These are phyloP conservation scores for Botryotinia narcissicola DNA, from an alignment of 2,329 filamentous ascomycete genomes.

Conservation along the genomic window DNA sequence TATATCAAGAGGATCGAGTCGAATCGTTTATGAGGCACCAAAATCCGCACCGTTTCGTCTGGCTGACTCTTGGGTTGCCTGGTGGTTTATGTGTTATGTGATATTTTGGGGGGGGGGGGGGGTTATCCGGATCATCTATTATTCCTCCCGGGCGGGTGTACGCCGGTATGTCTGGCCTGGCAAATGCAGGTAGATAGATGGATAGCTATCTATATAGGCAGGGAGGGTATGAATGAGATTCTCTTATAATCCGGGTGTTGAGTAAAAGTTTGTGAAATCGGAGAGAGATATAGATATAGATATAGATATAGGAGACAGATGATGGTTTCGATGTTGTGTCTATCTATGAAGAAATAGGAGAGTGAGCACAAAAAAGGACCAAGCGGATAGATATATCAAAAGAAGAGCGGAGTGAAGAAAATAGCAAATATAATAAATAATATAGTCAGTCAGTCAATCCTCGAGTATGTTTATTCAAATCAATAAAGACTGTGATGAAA, in stretches of 20 bases:
- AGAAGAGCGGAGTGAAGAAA: not conserved
- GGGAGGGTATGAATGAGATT: not conserved
- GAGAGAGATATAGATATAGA: not conserved
- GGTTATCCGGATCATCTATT: conserved; percentile 9
- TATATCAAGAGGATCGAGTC: not conserved
- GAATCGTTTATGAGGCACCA: not conserved
- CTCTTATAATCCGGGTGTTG: not conserved
- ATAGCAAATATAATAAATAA: not conserved
- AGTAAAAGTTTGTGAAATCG: not conserved
- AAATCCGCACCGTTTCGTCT: not conserved
- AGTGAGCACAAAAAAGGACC: not conserved
- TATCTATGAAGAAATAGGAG: not conserved
- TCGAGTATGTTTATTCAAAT: not conserved
- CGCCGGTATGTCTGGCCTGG: not conserved
- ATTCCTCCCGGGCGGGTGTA: conserved; percentile 2
- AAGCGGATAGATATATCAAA: not conserved
- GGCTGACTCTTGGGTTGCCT: not conserved
- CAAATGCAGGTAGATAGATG: not conserved
- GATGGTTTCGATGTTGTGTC: not conserved
- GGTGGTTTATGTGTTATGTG: not conserved
- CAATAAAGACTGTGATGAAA: not conserved
- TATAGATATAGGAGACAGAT: not conserved
- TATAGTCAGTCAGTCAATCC: not conserved
- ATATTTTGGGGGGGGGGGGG: not conserved
- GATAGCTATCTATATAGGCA: not conserved